Conservation (phyloP, 148 eudicot species). For the Rhododendron griersonianum region DNA sequence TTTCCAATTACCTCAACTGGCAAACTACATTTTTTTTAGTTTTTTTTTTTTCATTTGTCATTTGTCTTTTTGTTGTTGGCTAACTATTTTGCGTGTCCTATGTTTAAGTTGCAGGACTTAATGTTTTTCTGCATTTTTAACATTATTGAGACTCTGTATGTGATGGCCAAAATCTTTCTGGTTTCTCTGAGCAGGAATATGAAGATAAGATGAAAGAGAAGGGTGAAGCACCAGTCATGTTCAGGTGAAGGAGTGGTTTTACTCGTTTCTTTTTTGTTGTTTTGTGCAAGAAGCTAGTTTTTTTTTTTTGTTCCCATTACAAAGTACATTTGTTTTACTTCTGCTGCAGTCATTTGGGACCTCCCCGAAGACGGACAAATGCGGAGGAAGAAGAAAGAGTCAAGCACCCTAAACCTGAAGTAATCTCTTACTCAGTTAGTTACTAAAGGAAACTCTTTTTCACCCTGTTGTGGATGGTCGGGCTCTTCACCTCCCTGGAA, state of each 20-base stretch:
- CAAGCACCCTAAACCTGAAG: constrained; percentile 83
- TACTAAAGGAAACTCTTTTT: background rate
- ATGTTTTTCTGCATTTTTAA: background rate
- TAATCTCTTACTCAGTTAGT: constrained; percentile 24
- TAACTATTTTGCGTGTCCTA: background rate
- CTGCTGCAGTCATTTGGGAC: constrained; percentile 87
- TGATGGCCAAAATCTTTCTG: constrained; percentile 16
- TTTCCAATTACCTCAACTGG: background rate
- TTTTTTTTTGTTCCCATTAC: constrained; percentile 6
- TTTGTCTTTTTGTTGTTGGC: background rate
- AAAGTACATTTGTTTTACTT: constrained; percentile 7
- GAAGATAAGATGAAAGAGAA: constrained; percentile 88
- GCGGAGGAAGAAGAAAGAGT: constrained; percentile 90
- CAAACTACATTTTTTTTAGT: background rate
- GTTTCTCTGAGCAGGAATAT: constrained; percentile 61
- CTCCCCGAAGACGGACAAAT: constrained; percentile 56
- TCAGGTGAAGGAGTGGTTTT: constrained; percentile 51
- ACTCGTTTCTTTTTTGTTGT: background rate
- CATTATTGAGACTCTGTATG: background rate
- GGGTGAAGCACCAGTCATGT: constrained; percentile 97
- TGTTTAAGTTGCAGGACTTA: background rate
- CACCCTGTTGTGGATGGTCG: background rate
- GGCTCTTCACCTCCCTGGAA: background rate
- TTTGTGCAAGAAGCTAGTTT: background rate
- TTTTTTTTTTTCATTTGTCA: background rate